Percentiles rank a stretch among this genome's conserved stretches.
Evolutionary conservation across 1,139 yeast genomes (phyloP).

Genomic region (Suhomyces maxii): DNA sequence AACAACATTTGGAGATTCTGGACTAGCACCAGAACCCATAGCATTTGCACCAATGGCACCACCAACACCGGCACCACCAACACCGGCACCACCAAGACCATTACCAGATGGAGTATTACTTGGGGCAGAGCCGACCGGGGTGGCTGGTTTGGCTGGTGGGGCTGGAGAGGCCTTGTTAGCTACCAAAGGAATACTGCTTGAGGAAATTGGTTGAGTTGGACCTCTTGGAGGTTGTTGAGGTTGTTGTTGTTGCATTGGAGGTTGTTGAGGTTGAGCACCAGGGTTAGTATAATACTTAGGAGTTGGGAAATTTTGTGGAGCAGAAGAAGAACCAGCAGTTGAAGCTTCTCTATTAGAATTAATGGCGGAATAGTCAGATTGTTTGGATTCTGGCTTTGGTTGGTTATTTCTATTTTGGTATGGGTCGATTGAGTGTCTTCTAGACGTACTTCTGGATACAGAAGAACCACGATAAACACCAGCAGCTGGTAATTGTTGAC

Average conservation of each 20-base stretch:
- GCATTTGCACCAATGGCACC: too few relatives aligned
- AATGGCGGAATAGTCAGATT: not conserved
- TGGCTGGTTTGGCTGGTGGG: too few relatives aligned
- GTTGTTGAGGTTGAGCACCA: not conserved
- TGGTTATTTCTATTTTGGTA: not conserved
- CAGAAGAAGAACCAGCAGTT: not conserved
- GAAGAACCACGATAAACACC: conserved; percentile 5
- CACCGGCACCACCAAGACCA: too few relatives aligned
- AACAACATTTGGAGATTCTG: conserved; percentile 25
- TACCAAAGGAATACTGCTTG: not conserved
- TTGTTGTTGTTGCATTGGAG: not conserved
- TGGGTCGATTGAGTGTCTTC: conserved; percentile 8
- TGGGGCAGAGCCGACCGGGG: not conserved
- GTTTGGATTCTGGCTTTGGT: conserved; percentile 5
- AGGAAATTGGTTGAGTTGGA: conserved; percentile 5
- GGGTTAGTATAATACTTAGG: conserved; percentile 16
- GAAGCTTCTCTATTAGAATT: not conserved
- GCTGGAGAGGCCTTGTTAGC: conserved; percentile 1
- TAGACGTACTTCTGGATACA: conserved; percentile 12
- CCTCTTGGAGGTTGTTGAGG: not conserved
- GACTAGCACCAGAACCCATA: too few relatives aligned
- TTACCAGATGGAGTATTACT: not conserved
- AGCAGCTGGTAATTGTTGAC: conserved; percentile 10
- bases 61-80: too few relatives aligned
- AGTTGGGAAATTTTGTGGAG: conserved; percentile 10